Conservation (phyloP, 148 eudicot species). For the Camellia japonica region DNA sequence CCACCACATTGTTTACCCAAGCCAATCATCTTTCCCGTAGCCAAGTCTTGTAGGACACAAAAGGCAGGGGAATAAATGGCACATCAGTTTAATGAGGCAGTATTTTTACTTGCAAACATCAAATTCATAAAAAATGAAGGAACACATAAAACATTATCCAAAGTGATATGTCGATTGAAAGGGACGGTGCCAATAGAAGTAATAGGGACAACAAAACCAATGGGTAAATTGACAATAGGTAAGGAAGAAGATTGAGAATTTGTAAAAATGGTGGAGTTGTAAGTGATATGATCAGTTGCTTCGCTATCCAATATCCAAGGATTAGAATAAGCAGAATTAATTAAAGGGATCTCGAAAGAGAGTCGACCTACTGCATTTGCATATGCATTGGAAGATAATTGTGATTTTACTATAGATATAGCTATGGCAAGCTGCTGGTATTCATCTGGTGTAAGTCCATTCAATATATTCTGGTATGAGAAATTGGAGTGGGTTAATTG, state of each 20-base stretch:
- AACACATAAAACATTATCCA: conserved; percentile 1
- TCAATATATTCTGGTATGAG: background rate
- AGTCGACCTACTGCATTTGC: conserved; percentile 1
- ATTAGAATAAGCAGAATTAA: background rate
- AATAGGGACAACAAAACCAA: background rate
- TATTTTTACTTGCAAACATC: conserved; percentile 4
- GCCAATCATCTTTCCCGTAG: conserved; percentile 20
- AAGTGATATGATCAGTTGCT: too few relatives aligned
- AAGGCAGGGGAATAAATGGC: background rate
- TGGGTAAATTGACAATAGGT: background rate
- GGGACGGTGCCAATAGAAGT: background rate
- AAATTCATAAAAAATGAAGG: background rate
- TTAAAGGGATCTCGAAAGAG: background rate
- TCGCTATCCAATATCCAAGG: background rate
- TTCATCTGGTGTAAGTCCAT: conserved; percentile 4
- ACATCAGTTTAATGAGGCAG: background rate
- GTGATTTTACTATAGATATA: conserved; percentile 10
- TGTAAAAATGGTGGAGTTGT: conserved; percentile 4
- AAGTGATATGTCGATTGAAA: background rate
- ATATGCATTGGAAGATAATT: conserved; percentile 2
- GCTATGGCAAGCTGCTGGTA: background rate
- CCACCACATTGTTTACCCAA: conserved; percentile 10
- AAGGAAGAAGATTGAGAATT: background rate
- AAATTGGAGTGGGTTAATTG: background rate
- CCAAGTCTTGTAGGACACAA: conserved; percentile 6